Percentiles rank a stretch among this genome's conserved stretches.
Evolutionary conservation across 2,329 filamentous ascomycete genomes (phyloP).

Genomic region (Arthrinium puccinioides): DNA sequence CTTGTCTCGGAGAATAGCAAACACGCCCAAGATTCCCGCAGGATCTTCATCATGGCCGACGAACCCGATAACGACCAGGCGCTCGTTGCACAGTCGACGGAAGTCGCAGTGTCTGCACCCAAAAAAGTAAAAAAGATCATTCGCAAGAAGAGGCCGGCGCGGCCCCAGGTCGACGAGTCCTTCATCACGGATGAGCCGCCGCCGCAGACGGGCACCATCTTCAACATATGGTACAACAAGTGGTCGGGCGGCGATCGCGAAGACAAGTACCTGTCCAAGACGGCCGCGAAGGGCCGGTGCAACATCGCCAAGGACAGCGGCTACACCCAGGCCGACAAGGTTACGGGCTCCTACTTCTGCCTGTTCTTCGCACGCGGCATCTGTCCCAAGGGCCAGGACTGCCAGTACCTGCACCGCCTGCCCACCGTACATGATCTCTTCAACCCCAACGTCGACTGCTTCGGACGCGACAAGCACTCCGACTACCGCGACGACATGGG

Average conservation of each 20-base stretch:
- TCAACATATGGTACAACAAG: conserved; percentile 99
- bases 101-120: conserved; percentile 38
- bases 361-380: conserved; percentile 80
- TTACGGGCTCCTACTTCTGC: conserved; percentile 83
- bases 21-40: too few relatives aligned
- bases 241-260: conserved; percentile 95
- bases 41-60: background rate
- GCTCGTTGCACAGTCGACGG: conserved; percentile 23
- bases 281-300: conserved; percentile 76
- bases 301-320: conserved; percentile 74
- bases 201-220: conserved; percentile 88
- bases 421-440: conserved; percentile 84
- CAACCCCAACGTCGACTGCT: conserved; percentile 91
- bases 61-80: conserved; percentile 17
- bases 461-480: conserved; percentile 84
- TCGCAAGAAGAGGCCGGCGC: conserved; percentile 77
- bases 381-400: conserved; percentile 83
- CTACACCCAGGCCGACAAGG: conserved; percentile 70
- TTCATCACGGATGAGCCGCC: conserved; percentile 78
- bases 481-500: conserved; percentile 98
- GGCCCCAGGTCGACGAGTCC: conserved; percentile 82
- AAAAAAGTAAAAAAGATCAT: conserved; percentile 86
- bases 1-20: too few relatives aligned
- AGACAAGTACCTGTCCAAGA: conserved; percentile 80
- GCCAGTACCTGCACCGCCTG: conserved; percentile 86